Percentiles rank a stretch among this genome's conserved stretches.
Conservation (phyloP, 768 basidiomycete genomes). For the Leccinum rimulosum region DNA sequence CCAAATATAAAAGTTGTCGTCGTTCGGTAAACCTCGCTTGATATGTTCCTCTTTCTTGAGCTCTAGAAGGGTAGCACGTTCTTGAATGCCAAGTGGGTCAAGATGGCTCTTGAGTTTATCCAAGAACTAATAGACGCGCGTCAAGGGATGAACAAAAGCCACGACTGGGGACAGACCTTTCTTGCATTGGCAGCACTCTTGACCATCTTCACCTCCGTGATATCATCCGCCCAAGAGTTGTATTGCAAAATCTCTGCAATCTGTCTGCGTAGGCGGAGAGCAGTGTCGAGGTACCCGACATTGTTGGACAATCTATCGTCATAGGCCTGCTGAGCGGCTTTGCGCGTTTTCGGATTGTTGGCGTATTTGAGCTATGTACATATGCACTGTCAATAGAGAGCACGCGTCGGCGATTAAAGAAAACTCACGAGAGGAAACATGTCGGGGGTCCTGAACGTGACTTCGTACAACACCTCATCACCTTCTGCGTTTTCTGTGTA, state of each 20-base stretch:
- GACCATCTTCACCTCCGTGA: slow-evolving; percentile 85
- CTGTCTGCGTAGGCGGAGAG: slow-evolving; percentile 66
- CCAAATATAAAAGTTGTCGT: slow-evolving; percentile 78
- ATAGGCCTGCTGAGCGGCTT: slow-evolving; percentile 59
- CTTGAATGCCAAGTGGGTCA: slow-evolving; percentile 66
- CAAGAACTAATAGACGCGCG: slow-evolving; percentile 54
- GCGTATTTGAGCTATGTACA: slow-evolving; percentile 80
- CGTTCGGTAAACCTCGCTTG: slow-evolving; percentile 31
- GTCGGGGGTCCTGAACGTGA: slow-evolving; percentile 80
- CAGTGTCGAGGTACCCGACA: slow-evolving; percentile 64
- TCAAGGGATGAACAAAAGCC: neutral
- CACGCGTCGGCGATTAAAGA: neutral
- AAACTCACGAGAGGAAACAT: slow-evolving; percentile 66
- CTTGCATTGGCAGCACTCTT: slow-evolving; percentile 63
- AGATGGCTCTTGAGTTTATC: slow-evolving; percentile 73
- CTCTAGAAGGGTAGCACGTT: slow-evolving; percentile 61
- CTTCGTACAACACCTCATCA: slow-evolving; percentile 57
- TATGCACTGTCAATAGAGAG: neutral
- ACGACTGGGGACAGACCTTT: slow-evolving; percentile 38
- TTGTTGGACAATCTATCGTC: slow-evolving; percentile 71
- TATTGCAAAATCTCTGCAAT: slow-evolving; percentile 71
- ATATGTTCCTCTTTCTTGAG: slow-evolving; percentile 73
- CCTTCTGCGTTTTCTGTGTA: slow-evolving; percentile 63
- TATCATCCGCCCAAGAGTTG: slow-evolving; percentile 79
- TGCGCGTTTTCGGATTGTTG: slow-evolving; percentile 64